Evolutionary conservation across 768 basidiomycete genomes (phyloP), one percentile per base, ranked within the genome.

Genomic region (Psilocybe azurescens): DNA sequence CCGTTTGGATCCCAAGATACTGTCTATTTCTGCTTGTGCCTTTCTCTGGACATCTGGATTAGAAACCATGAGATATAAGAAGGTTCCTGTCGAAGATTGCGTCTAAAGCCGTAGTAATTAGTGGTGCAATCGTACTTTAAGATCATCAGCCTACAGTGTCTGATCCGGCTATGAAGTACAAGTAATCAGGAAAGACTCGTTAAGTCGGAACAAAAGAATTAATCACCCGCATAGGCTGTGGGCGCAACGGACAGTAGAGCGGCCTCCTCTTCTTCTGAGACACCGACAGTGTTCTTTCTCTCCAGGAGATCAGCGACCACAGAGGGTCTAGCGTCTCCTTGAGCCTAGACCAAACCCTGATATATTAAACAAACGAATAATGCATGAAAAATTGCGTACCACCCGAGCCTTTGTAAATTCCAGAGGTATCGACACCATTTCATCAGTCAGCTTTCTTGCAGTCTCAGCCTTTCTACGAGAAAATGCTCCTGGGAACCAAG

Each of bases 21-120:
- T 53, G 58, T 78, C 75, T n/a, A 78, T 68, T 56, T 78, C 77
- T 14, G 41, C 41, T 58, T 75, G 77, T 3, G 74, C 77, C 51
- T 71, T 73, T 18, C 57, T 61, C 58, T 75, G 74, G 1, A 69
- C 64, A 3, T 75, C 69, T 0, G 76, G 75, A 58, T 75, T 58
- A 18, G 60, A 53, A 16, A 69, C 55, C 70, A 77, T 70, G 16
- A 51, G 65, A n/a, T 77, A 68, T 38, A 79, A 57, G 61, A 78
- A 68, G 1, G 56, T 49, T 8, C 47, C 51, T 8, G 67, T 65
- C 1, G 67, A 60, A 29, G 63, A 55, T 29, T 59, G 60, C 9
- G 66, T 62, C 60, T 64, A 53, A 8, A 29, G 8, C 14, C 24
- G 24, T 24, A 24, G 24, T 24, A 24, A 24, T 24, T 24, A 24